A percentile compares a stretch with the other conserved stretches of the same genome.
Conservation (phyloP, 495 filamentous ascomycete genomes). For the Hyaloscypha bicolor region DNA sequence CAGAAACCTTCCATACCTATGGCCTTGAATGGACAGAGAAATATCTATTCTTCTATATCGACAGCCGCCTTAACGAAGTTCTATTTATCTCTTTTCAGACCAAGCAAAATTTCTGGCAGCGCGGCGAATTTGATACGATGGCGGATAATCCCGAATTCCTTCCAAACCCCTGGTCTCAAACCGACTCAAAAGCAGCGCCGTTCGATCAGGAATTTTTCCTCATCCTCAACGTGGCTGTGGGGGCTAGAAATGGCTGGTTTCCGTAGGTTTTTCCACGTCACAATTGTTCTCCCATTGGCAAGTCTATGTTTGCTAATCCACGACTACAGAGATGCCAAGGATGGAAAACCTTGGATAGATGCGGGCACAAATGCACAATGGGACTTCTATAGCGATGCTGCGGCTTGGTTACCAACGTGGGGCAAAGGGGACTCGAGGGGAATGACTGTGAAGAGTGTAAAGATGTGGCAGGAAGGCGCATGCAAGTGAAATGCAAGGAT, state of each 20-base stretch:
- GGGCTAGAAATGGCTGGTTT: slow-evolving; percentile 69
- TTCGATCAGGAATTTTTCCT: slow-evolving; percentile 72
- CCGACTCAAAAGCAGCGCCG: slow-evolving; percentile 48
- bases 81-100: too few relatives aligned
- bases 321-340: slow-evolving; percentile 49
- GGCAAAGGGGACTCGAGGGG: slow-evolving; percentile 31
- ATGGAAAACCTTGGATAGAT: slow-evolving; percentile 69
- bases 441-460: slow-evolving; percentile 23
- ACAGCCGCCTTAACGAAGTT: too few relatives aligned
- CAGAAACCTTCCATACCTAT: slow-evolving; percentile 53
- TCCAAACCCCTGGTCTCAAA: slow-evolving; percentile 29
- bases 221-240: slow-evolving; percentile 70
- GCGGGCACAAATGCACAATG: slow-evolving; percentile 45
- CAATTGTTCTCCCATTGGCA: too few relatives aligned
- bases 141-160: too few relatives aligned
- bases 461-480: slow-evolving; percentile 14
- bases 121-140: too few relatives aligned
- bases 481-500: too few relatives aligned
- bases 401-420: slow-evolving; percentile 68
- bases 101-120: too few relatives aligned
- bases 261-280: slow-evolving; percentile 24
- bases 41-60: slow-evolving; percentile 68
- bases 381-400: slow-evolving; percentile 57
- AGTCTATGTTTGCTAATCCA: slow-evolving; percentile 2
- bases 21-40: slow-evolving; percentile 70